Base-by-base conservation (phyloP, 2,329 filamentous ascomycete species). In the Penicillium thymicola region DNA sequence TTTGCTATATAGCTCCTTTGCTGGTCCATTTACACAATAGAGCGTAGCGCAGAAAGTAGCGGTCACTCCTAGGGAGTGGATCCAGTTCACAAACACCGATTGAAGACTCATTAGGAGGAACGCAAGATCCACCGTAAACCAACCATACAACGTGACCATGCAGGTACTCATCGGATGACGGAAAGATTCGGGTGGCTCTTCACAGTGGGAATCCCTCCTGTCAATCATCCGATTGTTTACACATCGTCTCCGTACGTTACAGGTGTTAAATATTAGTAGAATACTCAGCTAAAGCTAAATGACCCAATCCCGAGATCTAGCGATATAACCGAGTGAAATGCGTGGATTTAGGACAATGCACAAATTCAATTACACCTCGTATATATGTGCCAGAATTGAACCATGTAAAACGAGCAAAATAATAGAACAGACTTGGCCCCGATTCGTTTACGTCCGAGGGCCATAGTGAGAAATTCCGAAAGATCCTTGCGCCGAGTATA, bases 381-480 rank as follows among this genome's bases (percentile, higher is more conserved):
- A 53, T 47, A 54, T 43, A 53, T 54, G 30, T 48, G 14, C 43
- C 38, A 48, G 27, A 32, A 30, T 27, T 28, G 9, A 38, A 46
- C 7, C 2, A 36, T 36, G 14, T 10, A 10, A 28, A 10, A 28
- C 7, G 1, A 37, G 42, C 2, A 38, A 38, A 34, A 40, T 45
- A 51, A 18, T 42, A 53, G 6, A 48, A 48, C 5, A 46, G 23
- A 38, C 30, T 11, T 38, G 47, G 11, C n/a, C 32, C 43, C 30
- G 43, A 27, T 40, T 44, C 54, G 54, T 57, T 28, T 57, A 48
- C 30, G 48, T 48, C 37, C 10, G 37, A 44, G 37, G 37, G 38
- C 42, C 36, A 54, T 43, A 57, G 18, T 51, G 30, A 53, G 9
- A 36, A 40, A 51, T 41, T 28, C 28, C 42, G 30, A 45, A 34